Conservation (phyloP, 2,329 filamentous ascomycete species). For the Trichothecium sympodiale region DNA sequence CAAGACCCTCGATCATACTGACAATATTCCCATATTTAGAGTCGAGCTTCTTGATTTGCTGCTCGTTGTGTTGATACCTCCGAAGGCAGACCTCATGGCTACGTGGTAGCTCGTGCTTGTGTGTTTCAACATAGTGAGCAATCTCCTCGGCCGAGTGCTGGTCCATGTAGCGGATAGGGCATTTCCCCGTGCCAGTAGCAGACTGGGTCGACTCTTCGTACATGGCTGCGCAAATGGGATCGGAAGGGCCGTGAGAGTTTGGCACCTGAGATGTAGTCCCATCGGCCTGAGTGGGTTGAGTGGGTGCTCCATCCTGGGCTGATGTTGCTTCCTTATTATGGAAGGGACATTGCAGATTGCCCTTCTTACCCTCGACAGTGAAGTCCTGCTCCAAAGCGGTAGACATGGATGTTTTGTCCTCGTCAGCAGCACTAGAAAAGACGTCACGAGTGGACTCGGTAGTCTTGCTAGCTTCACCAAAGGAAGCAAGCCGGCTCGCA, state of each 20-base stretch:
- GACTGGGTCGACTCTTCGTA: constrained; percentile 44
- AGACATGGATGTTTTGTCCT: constrained; percentile 44
- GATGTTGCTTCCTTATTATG: constrained; percentile 21
- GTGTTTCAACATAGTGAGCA: constrained; percentile 83
- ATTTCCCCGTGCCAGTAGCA: constrained; percentile 48
- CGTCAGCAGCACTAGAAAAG: constrained; percentile 30
- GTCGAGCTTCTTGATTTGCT: constrained; percentile 78
- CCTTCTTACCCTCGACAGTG: constrained; percentile 72
- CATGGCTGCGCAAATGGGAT: constrained; percentile 56
- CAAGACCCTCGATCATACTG: constrained; percentile 88
- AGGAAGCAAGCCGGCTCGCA: constrained; percentile 38
- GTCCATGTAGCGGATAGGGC: constrained; percentile 86
- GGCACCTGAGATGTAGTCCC: constrained; percentile 5
- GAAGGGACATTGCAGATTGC: constrained; percentile 74
- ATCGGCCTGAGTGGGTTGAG: no score
- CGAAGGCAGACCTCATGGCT: constrained; percentile 90
- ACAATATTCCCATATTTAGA: constrained; percentile 88
- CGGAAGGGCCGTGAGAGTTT: constrained; percentile 37
- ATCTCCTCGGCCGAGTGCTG: constrained; percentile 90
- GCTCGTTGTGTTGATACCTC: constrained; percentile 77
- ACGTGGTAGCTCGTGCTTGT: constrained; percentile 88
- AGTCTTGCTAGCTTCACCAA: constrained; percentile 39
- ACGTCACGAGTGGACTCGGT: constrained; percentile 38
- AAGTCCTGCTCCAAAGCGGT: constrained; percentile 78
- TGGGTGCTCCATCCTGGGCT: constrained; percentile 13